Conservation (phyloP, 257 asterid species). For the Ligustrum vulgare region DNA sequence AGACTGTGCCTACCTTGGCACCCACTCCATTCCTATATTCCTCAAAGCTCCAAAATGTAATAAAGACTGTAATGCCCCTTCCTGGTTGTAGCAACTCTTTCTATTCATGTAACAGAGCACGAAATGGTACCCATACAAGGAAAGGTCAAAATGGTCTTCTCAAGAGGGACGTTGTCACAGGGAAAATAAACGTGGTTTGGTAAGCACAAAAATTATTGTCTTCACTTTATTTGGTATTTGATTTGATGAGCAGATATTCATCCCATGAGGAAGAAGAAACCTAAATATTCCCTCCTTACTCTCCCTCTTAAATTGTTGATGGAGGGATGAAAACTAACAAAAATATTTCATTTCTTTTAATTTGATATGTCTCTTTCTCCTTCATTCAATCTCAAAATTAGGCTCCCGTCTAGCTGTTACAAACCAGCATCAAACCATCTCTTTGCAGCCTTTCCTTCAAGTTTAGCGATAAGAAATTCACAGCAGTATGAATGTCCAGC, state of each 20-base stretch:
- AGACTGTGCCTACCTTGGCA: conserved; percentile 33
- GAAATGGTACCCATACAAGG: neutral
- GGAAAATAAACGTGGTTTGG: neutral
- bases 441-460: conserved; percentile 21
- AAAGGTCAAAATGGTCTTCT: neutral
- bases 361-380: conserved; percentile 51
- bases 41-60: neutral
- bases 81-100: neutral
- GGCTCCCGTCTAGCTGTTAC: conserved; percentile 25
- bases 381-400: conserved; percentile 30
- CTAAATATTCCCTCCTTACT: conserved; percentile 55
- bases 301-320: conserved; percentile 40
- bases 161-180: neutral
- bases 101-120: neutral
- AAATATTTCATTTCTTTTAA: neutral
- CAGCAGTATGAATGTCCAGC: conserved; percentile 32
- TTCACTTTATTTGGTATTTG: conserved; percentile 16
- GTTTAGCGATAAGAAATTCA: conserved; percentile 30
- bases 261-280: conserved; percentile 66
- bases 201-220: neutral
- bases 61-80: conserved; percentile 2
- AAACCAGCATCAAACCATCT: conserved; percentile 24
- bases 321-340: conserved; percentile 4
- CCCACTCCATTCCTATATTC: conserved; percentile 40
- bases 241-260: conserved; percentile 25